phyloP scores from a whole-genome alignment of 2,329 filamentous ascomycete species.

The Clonostachys rhizophaga region DNA sequence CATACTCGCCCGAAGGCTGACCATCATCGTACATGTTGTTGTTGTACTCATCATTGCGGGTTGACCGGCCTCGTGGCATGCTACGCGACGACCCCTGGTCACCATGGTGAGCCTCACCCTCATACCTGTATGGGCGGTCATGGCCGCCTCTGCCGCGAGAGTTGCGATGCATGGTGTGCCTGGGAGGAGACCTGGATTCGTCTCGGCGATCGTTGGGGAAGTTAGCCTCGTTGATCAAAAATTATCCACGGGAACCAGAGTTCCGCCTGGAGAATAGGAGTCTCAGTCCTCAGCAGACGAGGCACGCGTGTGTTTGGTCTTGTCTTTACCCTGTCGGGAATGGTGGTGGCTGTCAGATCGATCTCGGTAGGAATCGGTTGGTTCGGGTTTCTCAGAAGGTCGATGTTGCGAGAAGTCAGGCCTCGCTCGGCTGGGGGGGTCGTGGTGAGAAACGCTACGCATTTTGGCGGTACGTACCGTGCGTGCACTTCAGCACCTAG shows the following conservation, averaged over 20 bases:
- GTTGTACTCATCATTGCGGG: conserved; percentile 17
- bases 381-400: too few species aligned
- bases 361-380: conserved; percentile 7
- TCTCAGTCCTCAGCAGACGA: too few species aligned
- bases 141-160: conserved; percentile 14
- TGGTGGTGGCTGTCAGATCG: conserved; percentile 20
- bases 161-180: conserved; percentile 28
- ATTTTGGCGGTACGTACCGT: too few species aligned
- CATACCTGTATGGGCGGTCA: conserved; percentile 12
- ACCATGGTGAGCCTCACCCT: conserved; percentile 13
- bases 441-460: too few species aligned
- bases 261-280: too few species aligned
- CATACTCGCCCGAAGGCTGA: conserved; percentile 20
- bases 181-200: conserved; percentile 36
- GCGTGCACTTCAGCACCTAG: too few species aligned
- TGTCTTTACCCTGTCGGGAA: conserved; percentile 42
- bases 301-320: too few species aligned
- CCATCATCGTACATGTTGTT: conserved; percentile 31
- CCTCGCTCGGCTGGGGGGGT: too few species aligned
- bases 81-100: conserved; percentile 7
- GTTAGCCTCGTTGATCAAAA: conserved; percentile 26
- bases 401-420: too few species aligned
- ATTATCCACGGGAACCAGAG: too few species aligned
- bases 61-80: conserved; percentile 5
- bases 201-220: conserved; percentile 37